Evolutionary conservation across 495 filamentous ascomycete genomes (phyloP).

Genomic region (Tetracladium marchalianum): DNA sequence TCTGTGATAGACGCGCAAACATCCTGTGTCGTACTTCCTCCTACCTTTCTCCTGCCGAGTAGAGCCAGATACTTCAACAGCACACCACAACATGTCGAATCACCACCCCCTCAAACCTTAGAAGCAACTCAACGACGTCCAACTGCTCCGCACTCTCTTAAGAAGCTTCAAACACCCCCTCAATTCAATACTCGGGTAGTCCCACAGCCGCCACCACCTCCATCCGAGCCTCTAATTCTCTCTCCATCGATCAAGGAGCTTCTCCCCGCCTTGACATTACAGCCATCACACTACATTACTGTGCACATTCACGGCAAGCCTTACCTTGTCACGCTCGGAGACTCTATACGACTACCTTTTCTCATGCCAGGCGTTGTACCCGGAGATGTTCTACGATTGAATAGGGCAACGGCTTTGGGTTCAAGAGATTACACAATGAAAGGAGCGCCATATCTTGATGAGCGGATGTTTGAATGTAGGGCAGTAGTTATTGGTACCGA

Average conservation of each 20-base stretch:
- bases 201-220: constrained; percentile 8
- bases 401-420: constrained; percentile 68
- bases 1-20: constrained; percentile 18
- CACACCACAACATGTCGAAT: constrained; percentile 20
- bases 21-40: constrained; percentile 24
- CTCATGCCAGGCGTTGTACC: constrained; percentile 72
- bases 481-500: constrained; percentile 81
- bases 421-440: constrained; percentile 85
- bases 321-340: constrained; percentile 84
- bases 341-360: constrained; percentile 89
- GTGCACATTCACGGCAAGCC: constrained; percentile 78
- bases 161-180: neutral
- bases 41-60: constrained; percentile 27
- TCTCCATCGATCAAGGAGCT: constrained; percentile 50
- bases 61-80: constrained; percentile 19
- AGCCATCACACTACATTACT: constrained; percentile 77
- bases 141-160: neutral
- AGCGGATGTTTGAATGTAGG: constrained; percentile 72
- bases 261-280: constrained; percentile 67
- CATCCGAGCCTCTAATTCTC: constrained; percentile 27
- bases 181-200: neutral
- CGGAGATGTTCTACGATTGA: constrained; percentile 78
- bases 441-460: constrained; percentile 67
- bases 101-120: constrained; percentile 6
- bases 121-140: constrained; percentile 2